Conservation (phyloP, 2,329 filamentous ascomycete genomes). For the Paecilomyces sp. region DNA sequence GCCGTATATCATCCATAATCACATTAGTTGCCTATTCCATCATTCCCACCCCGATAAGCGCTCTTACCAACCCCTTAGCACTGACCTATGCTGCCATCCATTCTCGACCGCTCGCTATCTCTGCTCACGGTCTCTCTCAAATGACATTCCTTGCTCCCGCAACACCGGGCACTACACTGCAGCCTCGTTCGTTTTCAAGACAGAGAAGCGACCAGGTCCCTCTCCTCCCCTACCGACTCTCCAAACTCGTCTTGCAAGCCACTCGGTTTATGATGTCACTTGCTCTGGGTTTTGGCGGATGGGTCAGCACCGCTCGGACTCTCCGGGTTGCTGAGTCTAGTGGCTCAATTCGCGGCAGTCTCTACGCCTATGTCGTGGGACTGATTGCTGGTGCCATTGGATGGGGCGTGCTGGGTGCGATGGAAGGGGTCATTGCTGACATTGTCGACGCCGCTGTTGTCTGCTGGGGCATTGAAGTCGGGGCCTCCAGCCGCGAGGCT, state of each 20-base stretch:
- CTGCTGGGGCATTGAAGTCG: constrained; percentile 87
- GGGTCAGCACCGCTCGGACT: constrained; percentile 84
- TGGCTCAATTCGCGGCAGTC: constrained; percentile 58
- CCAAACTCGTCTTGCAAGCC: constrained; percentile 85
- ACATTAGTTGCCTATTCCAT: constrained; percentile 70
- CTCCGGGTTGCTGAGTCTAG: constrained; percentile 53
- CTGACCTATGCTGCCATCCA: constrained; percentile 93
- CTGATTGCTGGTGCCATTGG: constrained; percentile 90
- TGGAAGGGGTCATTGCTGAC: constrained; percentile 80
- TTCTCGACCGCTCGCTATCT: constrained; percentile 70
- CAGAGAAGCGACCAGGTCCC: constrained; percentile 37
- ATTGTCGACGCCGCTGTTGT: constrained; percentile 84
- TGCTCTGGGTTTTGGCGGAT: constrained; percentile 87
- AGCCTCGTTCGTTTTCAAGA: constrained; percentile 38
- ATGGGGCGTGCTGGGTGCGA: constrained; percentile 84
- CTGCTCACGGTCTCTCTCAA: constrained; percentile 71
- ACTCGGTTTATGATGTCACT: constrained; percentile 87
- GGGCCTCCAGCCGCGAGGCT: constrained; percentile 53
- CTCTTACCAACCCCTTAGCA: constrained; percentile 83
- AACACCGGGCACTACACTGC: constrained; percentile 58
- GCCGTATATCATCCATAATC: constrained; percentile 61
- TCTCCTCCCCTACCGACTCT: constrained; percentile 79
- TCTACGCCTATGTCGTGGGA: constrained; percentile 92
- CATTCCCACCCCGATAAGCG: constrained; percentile 75
- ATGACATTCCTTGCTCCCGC: constrained; percentile 72